Evolutionary conservation across 2,329 filamentous ascomycete species (phyloP).

Genomic region (Chalaropsis ovoidea): DNA sequence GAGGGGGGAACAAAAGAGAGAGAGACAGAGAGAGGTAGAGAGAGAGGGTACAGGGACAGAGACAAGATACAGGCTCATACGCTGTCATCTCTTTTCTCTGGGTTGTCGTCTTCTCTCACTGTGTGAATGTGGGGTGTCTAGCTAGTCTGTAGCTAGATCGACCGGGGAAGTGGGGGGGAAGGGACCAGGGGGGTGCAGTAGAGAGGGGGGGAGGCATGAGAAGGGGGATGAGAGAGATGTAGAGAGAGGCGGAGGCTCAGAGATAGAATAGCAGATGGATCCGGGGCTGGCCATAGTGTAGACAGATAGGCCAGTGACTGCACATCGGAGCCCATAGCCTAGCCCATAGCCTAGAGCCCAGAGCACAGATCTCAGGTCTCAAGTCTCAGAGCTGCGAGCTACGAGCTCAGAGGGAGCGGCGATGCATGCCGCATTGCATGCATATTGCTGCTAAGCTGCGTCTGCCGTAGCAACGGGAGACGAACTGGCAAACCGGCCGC

Average conservation of each 20-base stretch:
- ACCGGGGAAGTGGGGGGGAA: conserved; percentile 15
- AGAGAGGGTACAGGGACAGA: background rate
- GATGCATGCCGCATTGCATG: background rate
- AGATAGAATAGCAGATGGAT: background rate
- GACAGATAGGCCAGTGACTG: background rate
- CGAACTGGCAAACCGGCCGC: conserved; percentile 6
- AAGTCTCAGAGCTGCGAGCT: background rate
- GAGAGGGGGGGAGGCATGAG: background rate
- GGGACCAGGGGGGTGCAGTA: background rate
- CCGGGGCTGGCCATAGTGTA: background rate
- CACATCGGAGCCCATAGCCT: background rate
- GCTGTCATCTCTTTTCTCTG: background rate
- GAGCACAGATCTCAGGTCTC: background rate
- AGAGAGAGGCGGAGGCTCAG: too few species aligned
- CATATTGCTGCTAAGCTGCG: background rate
- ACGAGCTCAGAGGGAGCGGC: background rate
- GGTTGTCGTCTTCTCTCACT: background rate
- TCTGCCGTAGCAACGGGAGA: background rate
- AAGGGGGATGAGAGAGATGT: background rate
- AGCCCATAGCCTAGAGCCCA: background rate
- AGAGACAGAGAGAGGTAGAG: background rate
- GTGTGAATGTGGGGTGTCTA: conserved; percentile 2
- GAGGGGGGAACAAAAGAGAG: background rate
- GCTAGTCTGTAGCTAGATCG: conserved; percentile 13
- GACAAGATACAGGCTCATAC: background rate